Base-by-base conservation (phyloP, 2,329 filamentous ascomycete genomes). In the Curvularia verruculosa region DNA sequence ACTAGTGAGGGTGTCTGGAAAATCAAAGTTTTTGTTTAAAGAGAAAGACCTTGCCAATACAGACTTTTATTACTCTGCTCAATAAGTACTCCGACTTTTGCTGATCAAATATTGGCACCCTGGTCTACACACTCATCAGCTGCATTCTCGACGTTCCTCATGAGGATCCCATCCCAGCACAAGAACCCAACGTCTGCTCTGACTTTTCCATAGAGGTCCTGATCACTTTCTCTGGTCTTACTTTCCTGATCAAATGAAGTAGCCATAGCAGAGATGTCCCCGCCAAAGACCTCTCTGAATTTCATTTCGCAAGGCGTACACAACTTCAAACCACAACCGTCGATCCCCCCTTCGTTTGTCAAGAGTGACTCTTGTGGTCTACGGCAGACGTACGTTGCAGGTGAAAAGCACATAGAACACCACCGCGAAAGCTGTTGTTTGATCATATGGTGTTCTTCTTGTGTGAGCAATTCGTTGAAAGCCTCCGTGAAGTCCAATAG, bases 321-420 rank as follows among this genome's bases (percentile, higher is more conserved):
- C 5, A 75, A 56, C 2, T 60, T 52, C 2, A 75, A 37, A 0
- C 72, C 69, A 24, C 74, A 76, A 0, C 74, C 72, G 0, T 59
- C 40, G 5, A 64, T 40, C 5, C 61, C 52, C 1, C 39, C 39
- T 1, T 67, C 63, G 4, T 1, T 53, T 54, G 3, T 51, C 56
- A 44, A 7, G 59, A 7, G 18, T 40, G 56, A 31, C 28, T 18
- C 40, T 65, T 67, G 12, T 13, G 5, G 18, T 44, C 46, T 39
- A 48, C 57, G 3, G 29, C 59, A 75, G 5, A 49, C 48, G 24
- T 63, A 63, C 0, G 28, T 44, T 0, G 72, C 72, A 0, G 65
- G 59, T 1, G 63, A 62, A 40, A 74, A 69, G 53, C 73, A 75
- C 56, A 74, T 54, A 0, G 69, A 68, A 49, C 73, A 75, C 71